Evolutionary conservation across 2,329 filamentous ascomycete genomes (phyloP), one percentile per base, ranked within the genome.

Genomic region (Paecilomyces variotii): DNA sequence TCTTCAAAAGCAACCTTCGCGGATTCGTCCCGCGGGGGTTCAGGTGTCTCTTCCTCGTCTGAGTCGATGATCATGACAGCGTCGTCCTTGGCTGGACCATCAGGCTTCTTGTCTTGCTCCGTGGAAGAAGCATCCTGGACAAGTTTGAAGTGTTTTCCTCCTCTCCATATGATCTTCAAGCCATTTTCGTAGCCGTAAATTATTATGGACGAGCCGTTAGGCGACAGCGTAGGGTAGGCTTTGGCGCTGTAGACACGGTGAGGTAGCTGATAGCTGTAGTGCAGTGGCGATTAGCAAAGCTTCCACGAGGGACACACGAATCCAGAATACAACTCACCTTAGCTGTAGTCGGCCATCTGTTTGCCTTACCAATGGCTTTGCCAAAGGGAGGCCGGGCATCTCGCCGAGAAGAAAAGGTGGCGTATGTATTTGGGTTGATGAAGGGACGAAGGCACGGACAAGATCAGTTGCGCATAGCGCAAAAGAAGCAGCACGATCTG

Each of bases 151-250:
- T 74, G 72, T 30, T 75, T 77, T 3, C 84, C 84, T 51, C 84
- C 84, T 70, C 82, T 78, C 85, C 85, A 87, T 30, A 85, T 64
- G 54, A 87, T 72, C 59, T 80, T 79, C 25, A 88, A 64, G 4
- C 85, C 85, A 50, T 75, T 76, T 50, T 82, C 80, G 62, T 86
- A 80, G 53, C 81, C 85, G 64, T 84, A 86, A 11, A 87, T 66
- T 52, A 87, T 75, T 59, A 87, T 76, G 2, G 81, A 83, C 2
- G 85, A 87, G 67, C 83, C 83, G 70, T 87, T 86, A 25, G 83
- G 80, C 24, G 83, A 77, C 61, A 77, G 76, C 39, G 82, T 69
- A 4, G 85, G 84, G 66, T 87, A 87, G 62, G 82, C 75, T 67
- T 79, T 78, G 11, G 83, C 78, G 58, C 76, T 74, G 71, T 83